phyloP scores from a whole-genome alignment of 371 early-diverging fungal species.

The Mortierella sp. region DNA sequence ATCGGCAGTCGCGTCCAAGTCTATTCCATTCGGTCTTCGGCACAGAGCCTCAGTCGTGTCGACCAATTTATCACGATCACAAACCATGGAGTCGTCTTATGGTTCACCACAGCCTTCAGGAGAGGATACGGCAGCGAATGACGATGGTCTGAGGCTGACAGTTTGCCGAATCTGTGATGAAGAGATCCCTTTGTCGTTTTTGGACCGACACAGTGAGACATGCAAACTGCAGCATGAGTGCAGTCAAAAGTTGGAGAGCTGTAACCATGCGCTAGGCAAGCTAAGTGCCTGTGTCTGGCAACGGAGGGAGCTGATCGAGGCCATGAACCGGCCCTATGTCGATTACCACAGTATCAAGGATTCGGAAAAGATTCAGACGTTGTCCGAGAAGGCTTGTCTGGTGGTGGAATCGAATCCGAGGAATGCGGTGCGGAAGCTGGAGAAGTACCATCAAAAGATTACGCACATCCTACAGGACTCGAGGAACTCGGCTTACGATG shows the following conservation, averaged over 20 bases:
- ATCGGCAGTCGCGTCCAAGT: constrained; percentile 5
- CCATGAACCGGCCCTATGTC: constrained; percentile 53
- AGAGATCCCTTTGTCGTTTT: constrained; percentile 35
- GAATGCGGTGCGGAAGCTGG: constrained; percentile 46
- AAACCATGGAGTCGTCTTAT: constrained; percentile 29
- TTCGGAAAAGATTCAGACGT: constrained; percentile 38
- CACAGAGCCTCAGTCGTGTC: constrained; percentile 31
- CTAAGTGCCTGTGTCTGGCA: constrained; percentile 47
- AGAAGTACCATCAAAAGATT: constrained; percentile 37
- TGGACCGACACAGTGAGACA: constrained; percentile 52
- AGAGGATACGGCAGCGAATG: background rate
- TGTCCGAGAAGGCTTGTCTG: constrained; percentile 40
- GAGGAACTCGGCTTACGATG: constrained; percentile 29
- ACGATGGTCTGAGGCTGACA: constrained; percentile 19
- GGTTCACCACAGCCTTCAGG: background rate
- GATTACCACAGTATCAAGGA: constrained; percentile 53
- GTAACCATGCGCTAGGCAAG: constrained; percentile 47
- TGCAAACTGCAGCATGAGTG: constrained; percentile 54
- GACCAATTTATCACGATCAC: constrained; percentile 21
- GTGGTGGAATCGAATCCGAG: constrained; percentile 37
- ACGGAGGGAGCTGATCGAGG: constrained; percentile 36
- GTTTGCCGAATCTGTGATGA: constrained; percentile 55
- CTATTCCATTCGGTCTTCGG: constrained; percentile 30
- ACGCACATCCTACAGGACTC: constrained; percentile 29
- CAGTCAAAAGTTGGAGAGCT: constrained; percentile 50